These are phyloP conservation scores for Sclerotinia trifoliorum DNA, from an alignment of 2,329 filamentous ascomycete species.

Conservation along the genomic window DNA sequence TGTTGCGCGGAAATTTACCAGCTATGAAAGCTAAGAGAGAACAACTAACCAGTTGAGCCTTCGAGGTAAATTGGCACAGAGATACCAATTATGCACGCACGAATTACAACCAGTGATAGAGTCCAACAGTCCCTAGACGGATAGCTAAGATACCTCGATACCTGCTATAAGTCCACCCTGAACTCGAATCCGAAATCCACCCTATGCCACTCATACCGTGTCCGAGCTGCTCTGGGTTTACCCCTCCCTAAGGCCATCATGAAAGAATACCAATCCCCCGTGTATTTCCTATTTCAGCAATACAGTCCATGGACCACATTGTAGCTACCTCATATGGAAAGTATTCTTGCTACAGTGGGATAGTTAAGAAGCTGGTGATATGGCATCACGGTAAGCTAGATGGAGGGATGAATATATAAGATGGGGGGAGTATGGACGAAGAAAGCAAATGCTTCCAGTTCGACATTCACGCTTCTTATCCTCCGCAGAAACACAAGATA, in stretches of 20 bases:
- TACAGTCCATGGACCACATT: conserved; percentile 20
- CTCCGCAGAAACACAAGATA: conserved; percentile 21
- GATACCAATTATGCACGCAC: background rate
- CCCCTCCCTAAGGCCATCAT: background rate
- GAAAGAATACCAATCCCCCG: conserved; percentile 6
- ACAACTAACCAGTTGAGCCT: background rate
- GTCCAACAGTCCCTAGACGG: no score
- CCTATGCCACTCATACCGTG: background rate
- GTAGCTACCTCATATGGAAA: conserved; percentile 19
- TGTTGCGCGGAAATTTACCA: background rate
- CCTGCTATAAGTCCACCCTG: background rate
- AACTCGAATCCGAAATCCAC: background rate
- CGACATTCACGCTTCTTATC: conserved; percentile 24
- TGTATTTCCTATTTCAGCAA: conserved; percentile 22
- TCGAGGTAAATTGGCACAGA: background rate
- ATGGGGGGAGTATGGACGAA: conserved; percentile 20
- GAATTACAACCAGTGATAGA: background rate
- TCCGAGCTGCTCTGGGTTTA: background rate
- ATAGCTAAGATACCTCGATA: background rate
- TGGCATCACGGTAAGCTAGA: conserved; percentile 18
- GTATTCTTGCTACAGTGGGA: conserved; percentile 27
- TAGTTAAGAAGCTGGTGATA: conserved; percentile 18
- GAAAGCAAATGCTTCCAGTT: conserved; percentile 28
- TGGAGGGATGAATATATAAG: conserved; percentile 22
- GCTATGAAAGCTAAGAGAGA: background rate